Conservation (phyloP, 106 monocot species). For the Apostasia ramifera region DNA sequence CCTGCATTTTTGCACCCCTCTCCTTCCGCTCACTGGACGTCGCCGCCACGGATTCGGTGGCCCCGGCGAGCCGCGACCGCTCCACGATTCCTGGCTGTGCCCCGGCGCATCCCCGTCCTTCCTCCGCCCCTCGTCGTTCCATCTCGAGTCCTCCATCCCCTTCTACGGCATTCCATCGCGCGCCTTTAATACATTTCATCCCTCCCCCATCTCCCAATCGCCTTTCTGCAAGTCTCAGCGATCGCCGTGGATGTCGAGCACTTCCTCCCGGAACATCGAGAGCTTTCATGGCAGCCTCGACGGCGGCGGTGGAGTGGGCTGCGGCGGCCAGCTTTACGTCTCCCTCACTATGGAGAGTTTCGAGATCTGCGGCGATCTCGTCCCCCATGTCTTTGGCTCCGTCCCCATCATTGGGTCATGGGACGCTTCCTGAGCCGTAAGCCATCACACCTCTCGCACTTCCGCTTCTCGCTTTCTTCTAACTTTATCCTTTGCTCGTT, state of each 20-base stretch:
- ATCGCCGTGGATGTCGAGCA: slow-evolving; percentile 21
- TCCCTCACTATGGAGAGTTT: slow-evolving; percentile 67
- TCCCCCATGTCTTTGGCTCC: slow-evolving; percentile 72
- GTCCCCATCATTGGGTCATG: slow-evolving; percentile 59
- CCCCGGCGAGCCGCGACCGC: too few species aligned
- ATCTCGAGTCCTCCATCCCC: too few species aligned
- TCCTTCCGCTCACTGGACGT: too few species aligned
- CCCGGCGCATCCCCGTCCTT: too few species aligned
- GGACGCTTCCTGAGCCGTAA: slow-evolving; percentile 68
- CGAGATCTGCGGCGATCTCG: slow-evolving; percentile 20
- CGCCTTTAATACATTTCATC: too few species aligned
- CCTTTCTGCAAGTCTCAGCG: too few species aligned
- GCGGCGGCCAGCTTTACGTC: slow-evolving; percentile 56
- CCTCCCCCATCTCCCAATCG: too few species aligned
- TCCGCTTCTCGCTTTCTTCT: background rate
- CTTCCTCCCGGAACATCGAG: slow-evolving; percentile 20
- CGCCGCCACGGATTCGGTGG: too few species aligned
- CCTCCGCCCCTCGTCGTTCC: too few species aligned
- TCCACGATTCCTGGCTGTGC: too few species aligned
- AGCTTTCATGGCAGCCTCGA: slow-evolving; percentile 16
- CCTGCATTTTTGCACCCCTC: too few species aligned
- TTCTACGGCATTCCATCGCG: too few species aligned
- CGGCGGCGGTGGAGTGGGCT: background rate
- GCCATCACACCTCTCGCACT: background rate
- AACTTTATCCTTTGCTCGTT: background rate